These are phyloP conservation scores for Penicillium sp. DNA, from an alignment of 2,329 filamentous ascomycete genomes.

Conservation along the genomic window DNA sequence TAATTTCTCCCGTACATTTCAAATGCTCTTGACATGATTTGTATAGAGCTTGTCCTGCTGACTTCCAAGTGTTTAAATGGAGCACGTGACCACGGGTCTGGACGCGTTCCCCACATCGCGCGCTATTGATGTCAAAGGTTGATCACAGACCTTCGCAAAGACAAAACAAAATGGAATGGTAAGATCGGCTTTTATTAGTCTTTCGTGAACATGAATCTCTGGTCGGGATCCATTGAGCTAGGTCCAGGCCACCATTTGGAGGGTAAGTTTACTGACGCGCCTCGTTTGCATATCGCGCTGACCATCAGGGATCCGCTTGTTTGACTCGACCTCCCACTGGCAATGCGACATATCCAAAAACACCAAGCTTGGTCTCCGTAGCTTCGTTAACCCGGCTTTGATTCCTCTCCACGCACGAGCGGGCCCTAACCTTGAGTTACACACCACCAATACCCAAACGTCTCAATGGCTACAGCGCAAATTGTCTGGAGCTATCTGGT, in stretches of 20 bases:
- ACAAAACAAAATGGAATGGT: slow-evolving; percentile 15
- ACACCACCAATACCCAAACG: slow-evolving; percentile 32
- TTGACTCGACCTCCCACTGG: slow-evolving; percentile 34
- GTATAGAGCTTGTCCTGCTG: not conserved
- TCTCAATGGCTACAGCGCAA: slow-evolving; percentile 42
- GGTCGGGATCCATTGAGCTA: slow-evolving; percentile 37
- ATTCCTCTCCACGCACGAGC: slow-evolving; percentile 43
- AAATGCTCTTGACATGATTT: not conserved
- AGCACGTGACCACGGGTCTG: slow-evolving; percentile 20
- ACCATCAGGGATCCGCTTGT: slow-evolving; percentile 36
- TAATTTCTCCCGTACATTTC: not conserved
- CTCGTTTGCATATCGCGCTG: slow-evolving; percentile 5
- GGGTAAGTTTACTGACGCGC: slow-evolving; percentile 26
- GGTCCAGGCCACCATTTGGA: slow-evolving; percentile 29
- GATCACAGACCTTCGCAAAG: not conserved
- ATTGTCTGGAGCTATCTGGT: slow-evolving; percentile 36
- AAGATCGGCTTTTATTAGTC: slow-evolving; percentile 3
- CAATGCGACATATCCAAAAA: slow-evolving; percentile 37
- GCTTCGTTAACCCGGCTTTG: slow-evolving; percentile 42
- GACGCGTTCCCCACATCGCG: slow-evolving; percentile 15
- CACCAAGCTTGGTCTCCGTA: slow-evolving; percentile 32
- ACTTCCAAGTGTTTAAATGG: not conserved
- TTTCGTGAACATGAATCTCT: slow-evolving; percentile 36
- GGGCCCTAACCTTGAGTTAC: slow-evolving; percentile 42
- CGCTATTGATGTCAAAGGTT: not conserved